Evolutionary conservation across 768 basidiomycete genomes (phyloP), one percentile per base, ranked within the genome.

Genomic region (Gelatoporia subvermispora): DNA sequence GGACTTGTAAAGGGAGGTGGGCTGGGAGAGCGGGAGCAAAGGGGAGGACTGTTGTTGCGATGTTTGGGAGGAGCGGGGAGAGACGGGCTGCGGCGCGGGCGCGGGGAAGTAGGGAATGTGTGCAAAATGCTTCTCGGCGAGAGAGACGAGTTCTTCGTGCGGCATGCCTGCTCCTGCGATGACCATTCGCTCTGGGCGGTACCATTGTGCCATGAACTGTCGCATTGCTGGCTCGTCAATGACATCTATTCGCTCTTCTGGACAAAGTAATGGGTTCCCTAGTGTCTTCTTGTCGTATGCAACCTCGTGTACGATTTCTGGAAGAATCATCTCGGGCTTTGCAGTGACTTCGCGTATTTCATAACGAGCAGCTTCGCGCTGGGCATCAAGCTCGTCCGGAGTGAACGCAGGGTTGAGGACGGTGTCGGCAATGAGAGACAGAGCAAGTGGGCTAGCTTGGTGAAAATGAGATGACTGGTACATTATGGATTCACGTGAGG

Each of bases 381-480:
- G 91, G 4, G 79, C 78, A 22, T 82, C 81, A 37, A 99, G 71
- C 67, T 98, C 96, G 45, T 89, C 88, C 0, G 72, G 68, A 17
- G 78, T 65, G 64, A 96, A 83, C 1, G 81, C 69, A 9, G 96
- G 81, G 60, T 91, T 81, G 47, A 86, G 74, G 42, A 90, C 84
- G 15, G 94, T 95, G 66, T 97, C 94, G 28, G 94, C 81, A 51
- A 99, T 90, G 53, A 98, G 79, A 22, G 87, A 85, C 43, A 99
- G 64, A 10, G 93, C 92, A 7, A 82, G 74, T 1, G 88, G 82
- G 2, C 93, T 90, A 35, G 82, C 82, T 52, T 82, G 73, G 56
- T 92, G 83, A 61, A 93, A 94, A 65, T 95, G 88, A 35, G 93
- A 91, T 10, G 95, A 95, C 68, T 98, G 96, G 64, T 98, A 99